phyloP scores from a whole-genome alignment of 345 rosid species.

The Gossypium mustelinum region DNA sequence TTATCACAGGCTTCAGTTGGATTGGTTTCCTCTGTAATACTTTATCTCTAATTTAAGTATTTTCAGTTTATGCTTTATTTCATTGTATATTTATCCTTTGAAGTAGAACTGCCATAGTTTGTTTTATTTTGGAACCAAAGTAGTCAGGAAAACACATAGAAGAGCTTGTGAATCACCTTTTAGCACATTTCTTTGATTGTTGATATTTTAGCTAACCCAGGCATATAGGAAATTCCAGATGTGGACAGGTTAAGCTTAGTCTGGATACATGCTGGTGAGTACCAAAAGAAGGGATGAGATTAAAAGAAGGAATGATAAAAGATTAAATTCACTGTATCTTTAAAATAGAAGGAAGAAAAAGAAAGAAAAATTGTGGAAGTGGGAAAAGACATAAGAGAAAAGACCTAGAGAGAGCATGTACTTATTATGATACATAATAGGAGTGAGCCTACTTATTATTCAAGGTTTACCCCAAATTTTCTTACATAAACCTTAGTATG shows the following conservation, averaged over 20 bases:
- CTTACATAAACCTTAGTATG: not conserved
- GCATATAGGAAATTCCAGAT: not conserved
- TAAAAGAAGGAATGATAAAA: not conserved
- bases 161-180: not conserved
- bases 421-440: no score
- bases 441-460: no score
- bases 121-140: not conserved
- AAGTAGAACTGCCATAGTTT: not conserved
- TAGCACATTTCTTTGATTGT: not conserved
- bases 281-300: not conserved
- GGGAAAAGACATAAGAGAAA: not conserved
- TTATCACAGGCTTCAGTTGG: slow-evolving; percentile 92
- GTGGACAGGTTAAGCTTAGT: not conserved
- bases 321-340: not conserved
- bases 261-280: slow-evolving; percentile 4
- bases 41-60: slow-evolving; percentile 10
- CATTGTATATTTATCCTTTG: not conserved
- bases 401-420: not conserved
- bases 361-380: not conserved
- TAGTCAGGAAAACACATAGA: not conserved
- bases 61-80: slow-evolving; percentile 13
- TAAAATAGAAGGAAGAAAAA: not conserved
- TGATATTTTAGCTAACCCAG: not conserved
- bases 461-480: not conserved
- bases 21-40: slow-evolving; percentile 88